A percentile compares a stretch with the other conserved stretches of the same genome.
Conservation (phyloP, 2,329 filamentous ascomycete genomes). For the Beauveria sp. region DNA sequence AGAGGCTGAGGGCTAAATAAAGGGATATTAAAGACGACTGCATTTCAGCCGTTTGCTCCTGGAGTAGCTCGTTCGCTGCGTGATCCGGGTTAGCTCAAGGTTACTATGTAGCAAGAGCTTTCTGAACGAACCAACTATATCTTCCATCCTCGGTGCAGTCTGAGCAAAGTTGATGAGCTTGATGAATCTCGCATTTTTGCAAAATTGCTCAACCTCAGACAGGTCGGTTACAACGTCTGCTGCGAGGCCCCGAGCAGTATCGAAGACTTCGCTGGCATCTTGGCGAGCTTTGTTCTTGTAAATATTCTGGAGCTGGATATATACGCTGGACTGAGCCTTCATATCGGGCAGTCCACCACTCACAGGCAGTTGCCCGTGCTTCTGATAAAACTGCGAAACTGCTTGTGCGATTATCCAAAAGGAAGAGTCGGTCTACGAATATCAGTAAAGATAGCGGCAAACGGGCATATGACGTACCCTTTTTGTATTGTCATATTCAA, state of each 20-base stretch:
- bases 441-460: constrained; percentile 14
- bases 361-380: constrained; percentile 68
- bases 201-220: constrained; percentile 81
- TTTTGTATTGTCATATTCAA: constrained; percentile 52
- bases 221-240: constrained; percentile 50
- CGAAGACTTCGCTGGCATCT: constrained; percentile 69
- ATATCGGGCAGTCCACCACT: constrained; percentile 89
- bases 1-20: constrained; percentile 57
- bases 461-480: constrained; percentile 35
- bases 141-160: constrained; percentile 39
- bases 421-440: constrained; percentile 40
- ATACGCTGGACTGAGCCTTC: constrained; percentile 88
- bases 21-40: constrained; percentile 58
- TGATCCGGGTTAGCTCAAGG: neutral
- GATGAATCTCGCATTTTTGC: constrained; percentile 89
- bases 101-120: neutral
- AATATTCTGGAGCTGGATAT: constrained; percentile 82
- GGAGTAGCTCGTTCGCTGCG: constrained; percentile 45
- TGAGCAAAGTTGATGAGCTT: constrained; percentile 63
- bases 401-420: constrained; percentile 90
- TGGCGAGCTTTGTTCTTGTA: constrained; percentile 82
- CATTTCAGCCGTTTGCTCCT: constrained; percentile 43
- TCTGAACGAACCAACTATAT: constrained; percentile 45
- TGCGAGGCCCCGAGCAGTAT: constrained; percentile 47
- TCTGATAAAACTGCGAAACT: constrained; percentile 66